Percentiles rank a stretch among this genome's conserved stretches.
These are phyloP conservation scores for Dothistroma pini DNA, from an alignment of 2,329 filamentous ascomycete species.

Conservation along the genomic window DNA sequence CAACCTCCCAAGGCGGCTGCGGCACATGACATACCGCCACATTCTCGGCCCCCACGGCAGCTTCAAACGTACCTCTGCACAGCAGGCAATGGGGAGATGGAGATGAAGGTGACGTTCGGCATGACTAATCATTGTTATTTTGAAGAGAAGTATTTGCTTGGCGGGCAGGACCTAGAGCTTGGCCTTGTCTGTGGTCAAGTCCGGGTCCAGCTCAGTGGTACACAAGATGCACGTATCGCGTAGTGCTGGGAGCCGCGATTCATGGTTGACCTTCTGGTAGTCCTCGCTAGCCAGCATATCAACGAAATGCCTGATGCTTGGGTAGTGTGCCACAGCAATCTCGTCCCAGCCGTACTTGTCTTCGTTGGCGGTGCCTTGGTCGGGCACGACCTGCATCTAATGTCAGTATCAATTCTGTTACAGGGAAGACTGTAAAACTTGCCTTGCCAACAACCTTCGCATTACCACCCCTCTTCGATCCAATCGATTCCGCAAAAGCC, in stretches of 20 bases:
- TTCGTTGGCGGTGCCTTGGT: slow-evolving; percentile 28
- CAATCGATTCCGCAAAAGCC: slow-evolving; percentile 50
- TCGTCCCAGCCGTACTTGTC: slow-evolving; percentile 53
- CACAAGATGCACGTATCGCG: slow-evolving; percentile 38
- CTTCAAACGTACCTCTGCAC: too few relatives aligned
- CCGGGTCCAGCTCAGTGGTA: slow-evolving; percentile 35
- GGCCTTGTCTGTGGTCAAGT: slow-evolving; percentile 19
- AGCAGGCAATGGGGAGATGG: too few relatives aligned
- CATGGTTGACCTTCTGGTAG: slow-evolving; percentile 57
- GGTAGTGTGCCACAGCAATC: slow-evolving; percentile 62
- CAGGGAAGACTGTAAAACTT: background rate
- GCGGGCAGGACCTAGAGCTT: slow-evolving; percentile 12
- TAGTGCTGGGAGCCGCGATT: slow-evolving; percentile 45
- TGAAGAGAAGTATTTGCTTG: too few relatives aligned
- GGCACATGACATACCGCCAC: too few relatives aligned
- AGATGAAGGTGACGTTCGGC: too few relatives aligned
- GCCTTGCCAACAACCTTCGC: slow-evolving; percentile 59
- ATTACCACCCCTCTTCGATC: slow-evolving; percentile 50
- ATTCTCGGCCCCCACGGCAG: too few relatives aligned
- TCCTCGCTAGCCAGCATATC: slow-evolving; percentile 58
- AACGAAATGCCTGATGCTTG: slow-evolving; percentile 58
- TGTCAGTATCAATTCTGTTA: background rate
- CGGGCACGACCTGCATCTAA: slow-evolving; percentile 39
- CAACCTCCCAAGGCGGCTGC: too few relatives aligned
- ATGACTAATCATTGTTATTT: too few relatives aligned